phyloP scores from a whole-genome alignment of 345 rosid species.

The Moringa oleifera region DNA sequence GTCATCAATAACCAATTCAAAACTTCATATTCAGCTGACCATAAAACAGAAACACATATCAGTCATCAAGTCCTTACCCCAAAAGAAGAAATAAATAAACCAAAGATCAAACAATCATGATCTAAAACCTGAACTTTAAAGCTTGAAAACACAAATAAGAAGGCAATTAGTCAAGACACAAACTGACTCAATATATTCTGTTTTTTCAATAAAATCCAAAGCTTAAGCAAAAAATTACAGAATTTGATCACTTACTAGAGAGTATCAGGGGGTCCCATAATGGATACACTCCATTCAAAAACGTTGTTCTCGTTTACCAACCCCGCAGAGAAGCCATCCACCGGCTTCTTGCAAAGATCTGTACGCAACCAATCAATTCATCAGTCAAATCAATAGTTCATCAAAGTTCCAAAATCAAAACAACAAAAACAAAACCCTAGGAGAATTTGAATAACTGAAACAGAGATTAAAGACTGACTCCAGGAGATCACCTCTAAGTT shows the following conservation, averaged over 20 bases:
- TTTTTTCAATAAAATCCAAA: background rate
- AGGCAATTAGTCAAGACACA: background rate
- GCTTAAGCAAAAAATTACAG: background rate
- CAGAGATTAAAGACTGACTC: constrained; percentile 7
- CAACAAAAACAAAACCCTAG: constrained; percentile 2
- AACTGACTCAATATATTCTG: too few species aligned
- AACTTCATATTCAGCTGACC: too few species aligned
- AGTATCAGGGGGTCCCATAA: constrained; percentile 88
- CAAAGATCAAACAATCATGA: background rate
- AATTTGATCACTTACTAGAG: constrained; percentile 47
- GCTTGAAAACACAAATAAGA: background rate
- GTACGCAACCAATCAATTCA: constrained; percentile 10
- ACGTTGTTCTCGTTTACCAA: constrained; percentile 68
- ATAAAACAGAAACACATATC: too few species aligned
- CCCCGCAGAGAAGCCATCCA: constrained; percentile 95
- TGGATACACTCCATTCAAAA: constrained; percentile 80
- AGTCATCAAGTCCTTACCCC: background rate
- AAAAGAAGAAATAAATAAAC: background rate
- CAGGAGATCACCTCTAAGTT: constrained; percentile 51
- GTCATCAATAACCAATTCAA: background rate
- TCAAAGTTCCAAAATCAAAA: background rate
- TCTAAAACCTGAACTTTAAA: background rate
- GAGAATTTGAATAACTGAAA: background rate
- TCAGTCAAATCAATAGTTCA: constrained; percentile 3
- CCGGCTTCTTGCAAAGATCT: constrained; percentile 91